Evolutionary conservation across 2,329 filamentous ascomycete genomes (phyloP).

Genomic region (Ceratocystiopsis brevicomis): DNA sequence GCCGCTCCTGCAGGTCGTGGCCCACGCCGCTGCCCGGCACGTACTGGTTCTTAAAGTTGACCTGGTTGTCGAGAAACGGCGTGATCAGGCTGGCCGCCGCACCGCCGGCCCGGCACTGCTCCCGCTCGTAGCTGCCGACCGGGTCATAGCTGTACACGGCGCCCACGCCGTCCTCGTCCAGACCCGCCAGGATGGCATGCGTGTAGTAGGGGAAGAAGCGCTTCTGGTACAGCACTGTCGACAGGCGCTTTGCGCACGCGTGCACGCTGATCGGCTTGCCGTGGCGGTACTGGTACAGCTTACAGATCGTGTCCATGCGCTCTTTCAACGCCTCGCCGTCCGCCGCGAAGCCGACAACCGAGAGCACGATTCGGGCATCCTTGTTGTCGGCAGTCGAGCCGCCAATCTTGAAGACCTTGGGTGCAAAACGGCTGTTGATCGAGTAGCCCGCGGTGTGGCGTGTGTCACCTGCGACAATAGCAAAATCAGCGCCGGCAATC

Average conservation of each 20-base stretch:
- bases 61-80: conserved; percentile 98
- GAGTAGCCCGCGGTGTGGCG: conserved; percentile 91
- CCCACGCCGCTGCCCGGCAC: conserved; percentile 70
- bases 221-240: conserved; percentile 90
- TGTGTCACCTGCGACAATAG: conserved; percentile 93
- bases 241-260: conserved; percentile 85
- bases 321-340: conserved; percentile 90
- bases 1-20: conserved; percentile 56
- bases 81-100: conserved; percentile 90
- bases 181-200: conserved; percentile 76
- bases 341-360: conserved; percentile 87
- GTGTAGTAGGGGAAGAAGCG: conserved; percentile 99
- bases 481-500: conserved; percentile 84
- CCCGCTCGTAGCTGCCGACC: conserved; percentile 91
- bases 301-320: conserved; percentile 82
- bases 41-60: conserved; percentile 99
- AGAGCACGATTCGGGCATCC: conserved; percentile 72
- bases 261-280: conserved; percentile 90
- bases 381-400: conserved; percentile 72
- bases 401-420: conserved; percentile 95
- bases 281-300: conserved; percentile 98
- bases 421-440: conserved; percentile 91
- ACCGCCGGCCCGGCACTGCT: conserved; percentile 86
- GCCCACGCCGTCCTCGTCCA: conserved; percentile 88
- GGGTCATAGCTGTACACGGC: conserved; percentile 96